Conservation (phyloP, 1,284 basidiomycete genomes). For the Malassezia pachydermatis region DNA sequence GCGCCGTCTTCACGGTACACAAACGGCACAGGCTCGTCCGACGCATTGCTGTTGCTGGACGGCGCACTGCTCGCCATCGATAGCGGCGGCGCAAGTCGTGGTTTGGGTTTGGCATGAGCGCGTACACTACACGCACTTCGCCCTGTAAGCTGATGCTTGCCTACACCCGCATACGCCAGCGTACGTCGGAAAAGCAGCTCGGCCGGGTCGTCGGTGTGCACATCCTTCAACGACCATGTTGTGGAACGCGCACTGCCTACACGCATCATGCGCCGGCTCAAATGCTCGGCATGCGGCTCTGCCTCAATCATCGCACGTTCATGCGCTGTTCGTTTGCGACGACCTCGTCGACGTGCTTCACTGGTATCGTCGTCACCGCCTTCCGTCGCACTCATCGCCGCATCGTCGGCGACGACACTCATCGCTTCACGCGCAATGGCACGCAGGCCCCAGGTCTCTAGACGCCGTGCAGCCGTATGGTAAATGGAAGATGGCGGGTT, state of each 20-base stretch:
- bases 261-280: constrained; percentile 8
- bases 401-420: constrained; percentile 29
- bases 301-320: constrained; percentile 7
- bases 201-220: constrained; percentile 1
- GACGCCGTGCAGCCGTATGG: constrained; percentile 36
- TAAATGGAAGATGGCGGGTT: constrained; percentile 41
- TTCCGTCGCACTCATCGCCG: constrained; percentile 4
- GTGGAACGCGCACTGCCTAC: constrained; percentile 16
- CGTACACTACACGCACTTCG: constrained; percentile 15
- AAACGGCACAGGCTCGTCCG: constrained; percentile 2
- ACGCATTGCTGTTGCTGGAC: background rate
- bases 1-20: constrained; percentile 30
- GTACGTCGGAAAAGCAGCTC: constrained; percentile 10
- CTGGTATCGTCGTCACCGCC: background rate
- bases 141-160: constrained; percentile 9
- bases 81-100: constrained; percentile 11
- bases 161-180: constrained; percentile 16
- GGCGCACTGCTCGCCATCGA: background rate
- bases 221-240: constrained; percentile 11
- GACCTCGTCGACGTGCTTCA: background rate
- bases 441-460: constrained; percentile 32
- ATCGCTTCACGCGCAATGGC: constrained; percentile 36
- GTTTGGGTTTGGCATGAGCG: constrained; percentile 15
- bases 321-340: background rate
- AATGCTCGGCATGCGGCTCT: background rate